Evolutionary conservation across 2,329 filamentous ascomycete species (phyloP), one percentile per base, ranked within the genome.

Genomic region (Fusarium anthophilum): DNA sequence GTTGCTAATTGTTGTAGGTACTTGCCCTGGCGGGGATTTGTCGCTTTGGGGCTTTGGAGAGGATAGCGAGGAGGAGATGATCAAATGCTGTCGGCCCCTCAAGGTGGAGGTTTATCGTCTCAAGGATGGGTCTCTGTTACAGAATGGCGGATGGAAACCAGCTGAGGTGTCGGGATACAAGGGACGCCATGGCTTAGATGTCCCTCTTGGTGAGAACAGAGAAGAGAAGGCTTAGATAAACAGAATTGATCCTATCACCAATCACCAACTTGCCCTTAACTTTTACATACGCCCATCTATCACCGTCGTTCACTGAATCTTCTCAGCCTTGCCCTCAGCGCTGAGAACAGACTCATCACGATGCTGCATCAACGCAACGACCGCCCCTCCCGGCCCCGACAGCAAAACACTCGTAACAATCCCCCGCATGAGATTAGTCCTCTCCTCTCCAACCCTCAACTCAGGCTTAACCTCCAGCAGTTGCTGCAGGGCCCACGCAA

Each of bases 41-140:
- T 94, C 92, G 3, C 86, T 90, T n/a, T 96, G 93, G 93, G 93
- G 93, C 0, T 96, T 94, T 86, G 91, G 92, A 18, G 89, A 87
- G 48, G 88, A 88, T 53, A 91, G 89, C 81, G 89, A 90, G 72
- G 88, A 91, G 77, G 91, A 91, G 60, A 94, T 94, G 88, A 81
- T 88, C 75, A 89, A 89, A 66, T 92, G 90, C 70, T 94, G 92
- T 81, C 88, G 93, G 13, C 93, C 93, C 3, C 87, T 96, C 11
- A 91, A 90, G 54, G 92, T 96, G 1, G 90, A 95, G 75, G 91
- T 96, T 0, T 95, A 90, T 80, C 85, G 86, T 66, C 81, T 96
- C 20, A 82, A 85, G 35, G 89, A 92, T 75, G 80, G 83, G 55
- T 78, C 80, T 6, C 75, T 92, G 2, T 79, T 94, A 57, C 78